Conservation (phyloP, 257 asterid species). For the Solanum sejunctum region DNA sequence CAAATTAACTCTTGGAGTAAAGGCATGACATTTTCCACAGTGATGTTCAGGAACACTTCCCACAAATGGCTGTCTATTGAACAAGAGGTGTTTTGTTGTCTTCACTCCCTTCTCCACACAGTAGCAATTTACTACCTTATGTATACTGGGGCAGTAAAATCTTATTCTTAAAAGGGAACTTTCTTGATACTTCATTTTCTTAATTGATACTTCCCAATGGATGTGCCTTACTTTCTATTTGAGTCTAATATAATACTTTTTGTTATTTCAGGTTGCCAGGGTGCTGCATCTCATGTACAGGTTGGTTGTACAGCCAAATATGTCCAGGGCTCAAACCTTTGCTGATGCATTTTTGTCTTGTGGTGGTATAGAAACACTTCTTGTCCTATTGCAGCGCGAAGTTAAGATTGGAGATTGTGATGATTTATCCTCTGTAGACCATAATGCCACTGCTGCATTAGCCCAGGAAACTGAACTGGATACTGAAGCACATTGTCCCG, state of each 20-base stretch:
- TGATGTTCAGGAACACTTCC: not conserved
- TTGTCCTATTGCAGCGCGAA: slow-evolving; percentile 92
- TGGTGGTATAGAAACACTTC: slow-evolving; percentile 97
- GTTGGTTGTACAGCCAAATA: slow-evolving; percentile 90
- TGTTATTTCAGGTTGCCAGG: slow-evolving; percentile 80
- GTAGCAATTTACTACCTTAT: not conserved
- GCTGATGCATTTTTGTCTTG: slow-evolving; percentile 84
- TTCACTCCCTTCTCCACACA: not conserved
- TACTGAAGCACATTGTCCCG: slow-evolving; percentile 11
- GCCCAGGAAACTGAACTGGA: slow-evolving; percentile 29
- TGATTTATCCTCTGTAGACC: slow-evolving; percentile 29
- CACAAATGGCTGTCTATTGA: not conserved
- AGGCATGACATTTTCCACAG: not conserved
- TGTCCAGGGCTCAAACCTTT: slow-evolving; percentile 74
- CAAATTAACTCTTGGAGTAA: not conserved
- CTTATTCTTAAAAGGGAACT: not conserved
- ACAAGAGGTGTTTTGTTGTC: not conserved
- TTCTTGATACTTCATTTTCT: not conserved
- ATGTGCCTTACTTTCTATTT: not conserved
- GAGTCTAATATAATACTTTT: slow-evolving; percentile 11
- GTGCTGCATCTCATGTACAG: slow-evolving; percentile 83
- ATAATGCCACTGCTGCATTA: slow-evolving; percentile 23
- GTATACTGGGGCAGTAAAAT: not conserved
- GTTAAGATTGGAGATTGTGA: slow-evolving; percentile 75
- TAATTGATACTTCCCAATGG: not conserved